Evolutionary conservation across 1,284 basidiomycete species (phyloP), one percentile per base, ranked within the genome.

Genomic region (Leccinum fallax): DNA sequence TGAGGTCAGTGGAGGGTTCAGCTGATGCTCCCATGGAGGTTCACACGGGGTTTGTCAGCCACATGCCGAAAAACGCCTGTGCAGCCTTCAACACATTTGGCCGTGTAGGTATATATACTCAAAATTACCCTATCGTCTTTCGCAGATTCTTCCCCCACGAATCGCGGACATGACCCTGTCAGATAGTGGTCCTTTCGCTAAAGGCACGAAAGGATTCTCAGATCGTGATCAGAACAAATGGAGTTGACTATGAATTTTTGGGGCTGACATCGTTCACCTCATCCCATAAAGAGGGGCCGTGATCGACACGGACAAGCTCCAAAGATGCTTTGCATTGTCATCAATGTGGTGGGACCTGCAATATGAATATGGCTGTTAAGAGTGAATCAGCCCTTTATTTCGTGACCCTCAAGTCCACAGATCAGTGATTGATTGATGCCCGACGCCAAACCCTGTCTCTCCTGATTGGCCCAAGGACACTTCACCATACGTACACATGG

Each of bases 141-240:
- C 16, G 24, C 49, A 15, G 24, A 51, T 13, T 40, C 34, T 32
- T 21, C 32, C 32, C n/a, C 40, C 40, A 30, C 21, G 58, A 28
- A 40, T 49, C 40, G 28, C 26, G 51, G 46, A 51, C 34, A 32
- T 16, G 38, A 16, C 16, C 32, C 13, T 4, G n/a, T 53, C 10
- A 30, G 19, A 11, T n/a, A 13, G 9, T 19, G 4, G 30, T 21
- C n/a, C 6, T 60, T 60, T 10, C 8, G 28, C 28, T 11, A 30
- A 21, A n/a, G 19, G 8, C 15, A 19, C 1, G 19, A 8, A 8
- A 58, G 26, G 19, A 40, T 58, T 21, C 56, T 30, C 57, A 54
- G 53, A 36, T 32, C 19, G 53, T 54, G 53, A 54, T 43, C 19
- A 46, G 62, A 43, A 61, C 10, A 51, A 51, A 15, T 26, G 26